A percentile compares a stretch with the other conserved stretches of the same genome.
Evolutionary conservation across 495 filamentous ascomycete species (phyloP).

Genomic region (Penicillium desertorum): DNA sequence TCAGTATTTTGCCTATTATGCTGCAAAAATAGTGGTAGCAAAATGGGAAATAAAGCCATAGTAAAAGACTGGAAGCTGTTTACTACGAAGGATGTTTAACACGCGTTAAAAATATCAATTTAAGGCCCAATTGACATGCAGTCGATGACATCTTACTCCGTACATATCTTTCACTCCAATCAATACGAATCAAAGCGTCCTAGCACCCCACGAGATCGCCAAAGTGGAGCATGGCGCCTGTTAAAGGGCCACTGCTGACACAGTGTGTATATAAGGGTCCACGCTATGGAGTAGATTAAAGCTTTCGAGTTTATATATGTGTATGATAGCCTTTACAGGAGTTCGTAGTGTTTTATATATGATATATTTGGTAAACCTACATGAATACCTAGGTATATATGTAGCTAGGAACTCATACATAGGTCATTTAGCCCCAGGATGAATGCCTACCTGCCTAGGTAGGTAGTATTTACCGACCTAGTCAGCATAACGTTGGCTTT

Average conservation of each 20-base stretch:
- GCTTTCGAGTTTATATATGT: too few species aligned
- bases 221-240: constrained; percentile 6
- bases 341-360: too few species aligned
- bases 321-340: too few species aligned
- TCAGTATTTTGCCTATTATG: too few species aligned
- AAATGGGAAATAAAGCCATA: background rate
- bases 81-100: background rate
- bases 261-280: background rate
- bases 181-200: background rate
- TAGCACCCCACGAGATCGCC: constrained; percentile 13
- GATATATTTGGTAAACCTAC: too few species aligned
- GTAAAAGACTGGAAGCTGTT: background rate
- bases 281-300: background rate
- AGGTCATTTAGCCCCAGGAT: too few species aligned
- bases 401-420: too few species aligned
- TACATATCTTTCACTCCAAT: background rate
- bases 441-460: too few species aligned
- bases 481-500: too few species aligned
- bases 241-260: background rate
- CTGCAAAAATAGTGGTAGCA: background rate
- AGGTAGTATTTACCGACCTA: too few species aligned
- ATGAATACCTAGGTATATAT: too few species aligned
- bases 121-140: background rate
- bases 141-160: background rate
- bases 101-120: background rate